These are phyloP conservation scores for Talaromyces marneffei DNA, from an alignment of 2,329 filamentous ascomycete species.

Conservation along the genomic window DNA sequence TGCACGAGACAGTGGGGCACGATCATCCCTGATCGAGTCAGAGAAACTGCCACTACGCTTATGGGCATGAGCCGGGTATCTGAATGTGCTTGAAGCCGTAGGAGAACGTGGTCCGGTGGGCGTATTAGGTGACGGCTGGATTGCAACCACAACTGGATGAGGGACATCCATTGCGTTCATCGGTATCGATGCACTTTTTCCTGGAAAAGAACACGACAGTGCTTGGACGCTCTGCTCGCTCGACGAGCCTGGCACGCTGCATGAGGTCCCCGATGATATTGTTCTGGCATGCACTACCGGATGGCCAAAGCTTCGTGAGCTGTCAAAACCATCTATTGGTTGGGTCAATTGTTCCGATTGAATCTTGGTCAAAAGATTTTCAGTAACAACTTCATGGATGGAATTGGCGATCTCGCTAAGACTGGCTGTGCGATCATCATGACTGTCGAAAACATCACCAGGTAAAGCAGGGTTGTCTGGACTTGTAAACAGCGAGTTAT, in stretches of 20 bases:
- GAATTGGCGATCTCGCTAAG: conserved; percentile 33
- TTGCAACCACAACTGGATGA: conserved; percentile 38
- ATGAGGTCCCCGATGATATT: conserved; percentile 12
- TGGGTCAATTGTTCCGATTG: background rate
- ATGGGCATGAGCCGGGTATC: conserved; percentile 52
- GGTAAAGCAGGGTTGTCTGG: conserved; percentile 65
- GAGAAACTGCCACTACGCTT: conserved; percentile 83
- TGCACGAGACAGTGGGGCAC: conserved; percentile 47
- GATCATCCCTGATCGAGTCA: conserved; percentile 70
- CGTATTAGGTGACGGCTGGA: conserved; percentile 24
- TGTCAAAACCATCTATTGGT: background rate
- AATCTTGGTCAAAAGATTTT: background rate
- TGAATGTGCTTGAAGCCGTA: conserved; percentile 27
- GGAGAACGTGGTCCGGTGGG: conserved; percentile 25
- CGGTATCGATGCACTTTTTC: conserved; percentile 34
- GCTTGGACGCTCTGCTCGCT: conserved; percentile 52
- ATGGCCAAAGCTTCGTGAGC: background rate
- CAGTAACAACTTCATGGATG: conserved; percentile 16
- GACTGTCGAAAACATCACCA: conserved; percentile 63
- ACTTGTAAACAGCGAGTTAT: conserved; percentile 61
- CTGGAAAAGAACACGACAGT: conserved; percentile 55
- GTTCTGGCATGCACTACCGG: conserved; percentile 6
- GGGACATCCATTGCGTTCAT: conserved; percentile 31
- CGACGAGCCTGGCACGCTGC: conserved; percentile 13
- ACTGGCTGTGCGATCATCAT: conserved; percentile 41